Base-by-base conservation (phyloP, 768 basidiomycete genomes). In the Myochromella boudieri region DNA sequence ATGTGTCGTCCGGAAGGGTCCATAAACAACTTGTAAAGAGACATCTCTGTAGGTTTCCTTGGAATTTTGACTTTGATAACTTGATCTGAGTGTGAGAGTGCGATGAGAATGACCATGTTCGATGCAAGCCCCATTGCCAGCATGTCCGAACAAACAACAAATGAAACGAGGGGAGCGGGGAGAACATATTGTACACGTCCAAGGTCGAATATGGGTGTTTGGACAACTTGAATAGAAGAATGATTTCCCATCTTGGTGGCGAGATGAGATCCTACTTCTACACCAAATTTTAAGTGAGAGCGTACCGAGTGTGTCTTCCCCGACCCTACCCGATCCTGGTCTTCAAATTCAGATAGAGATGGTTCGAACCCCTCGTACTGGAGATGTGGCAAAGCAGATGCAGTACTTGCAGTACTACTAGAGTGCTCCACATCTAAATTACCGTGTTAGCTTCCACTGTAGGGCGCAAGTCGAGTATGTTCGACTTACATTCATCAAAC, bases 1-100 rank as follows among this genome's bases (percentile, higher is more conserved):
- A 95, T 79, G 68, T 98, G 97, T 26, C 89, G 77, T 3, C 95
- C 95, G 0, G 93, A 88, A 11, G 95, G 95, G 64, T 98, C 95
- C 62, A 90, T 80, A 68, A 94, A 97, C 42, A 97, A 67, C 60
- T 87, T 87, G 71, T 86, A 69, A 37, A 97, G 82, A 6, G 77
- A 72, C 72, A 91, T 79, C 50, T 92, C 88, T n/a, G 75, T 69
- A 1, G 80, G 75, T 63, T 89, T 91, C 49, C 83, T 77, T 15
- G 83, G 82, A 48, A 91, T 84, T 37, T 76, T 84, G 10, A 97
- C 77, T 59, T 87, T 87, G 53, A 88, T 68, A 37, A 97, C 84
- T 59, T 92, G 89, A 58, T 95, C 91, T 0, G 92, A 81, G 43
- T 84, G 85, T 10, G 87, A 81, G 37, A 99, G 78, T 62, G 97